These are phyloP conservation scores for Pezizomycotina sp. DNA, from an alignment of 2,329 filamentous ascomycete species.

Conservation along the genomic window DNA sequence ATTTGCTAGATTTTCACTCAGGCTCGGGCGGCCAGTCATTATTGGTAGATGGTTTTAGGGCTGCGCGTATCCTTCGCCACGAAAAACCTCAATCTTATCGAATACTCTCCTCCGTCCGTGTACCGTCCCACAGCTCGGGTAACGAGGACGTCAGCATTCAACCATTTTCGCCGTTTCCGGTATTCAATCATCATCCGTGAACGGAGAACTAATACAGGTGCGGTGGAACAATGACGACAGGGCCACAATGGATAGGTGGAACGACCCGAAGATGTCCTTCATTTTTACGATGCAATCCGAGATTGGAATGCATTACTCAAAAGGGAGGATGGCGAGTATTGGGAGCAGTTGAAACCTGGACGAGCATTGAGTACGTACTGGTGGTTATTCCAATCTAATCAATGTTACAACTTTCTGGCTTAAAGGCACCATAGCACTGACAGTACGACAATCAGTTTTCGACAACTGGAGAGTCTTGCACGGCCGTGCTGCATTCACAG, in stretches of 20 bases:
- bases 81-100: conserved; percentile 42
- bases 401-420: conserved; percentile 16
- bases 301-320: conserved; percentile 57
- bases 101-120: conserved; percentile 38
- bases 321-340: conserved; percentile 50
- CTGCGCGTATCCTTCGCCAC: conserved; percentile 42
- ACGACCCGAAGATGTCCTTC: conserved; percentile 33
- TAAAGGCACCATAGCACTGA: conserved; percentile 1
- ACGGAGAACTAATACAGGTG: conserved; percentile 42
- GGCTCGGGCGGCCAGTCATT: conserved; percentile 58
- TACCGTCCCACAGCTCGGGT: conserved; percentile 72
- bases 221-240: conserved; percentile 92
- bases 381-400: neutral
- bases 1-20: conserved; percentile 64
- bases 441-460: conserved; percentile 45
- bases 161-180: conserved; percentile 52
- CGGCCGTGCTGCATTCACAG: conserved; percentile 66
- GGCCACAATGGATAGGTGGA: conserved; percentile 46
- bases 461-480: conserved; percentile 94
- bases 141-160: conserved; percentile 70
- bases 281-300: conserved; percentile 68
- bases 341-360: conserved; percentile 68
- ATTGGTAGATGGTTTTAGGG: conserved; percentile 73
- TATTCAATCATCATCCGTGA: conserved; percentile 45
- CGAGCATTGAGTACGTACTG: conserved; percentile 50